Conservation (phyloP, 2,329 filamentous ascomycete genomes). For the Capronia americana region DNA sequence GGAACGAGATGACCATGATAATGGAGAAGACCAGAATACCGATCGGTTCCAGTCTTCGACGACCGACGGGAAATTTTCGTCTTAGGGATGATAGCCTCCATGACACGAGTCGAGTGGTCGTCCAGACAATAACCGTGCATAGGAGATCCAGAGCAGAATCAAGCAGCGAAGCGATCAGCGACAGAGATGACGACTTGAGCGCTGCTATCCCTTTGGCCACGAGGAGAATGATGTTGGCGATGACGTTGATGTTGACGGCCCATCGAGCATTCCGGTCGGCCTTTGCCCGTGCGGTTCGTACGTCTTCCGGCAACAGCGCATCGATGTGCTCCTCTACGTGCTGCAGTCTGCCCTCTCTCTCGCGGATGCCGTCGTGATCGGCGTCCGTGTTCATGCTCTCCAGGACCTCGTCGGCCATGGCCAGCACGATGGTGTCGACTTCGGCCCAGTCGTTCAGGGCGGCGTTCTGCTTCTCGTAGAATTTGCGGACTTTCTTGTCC, state of each 20-base stretch:
- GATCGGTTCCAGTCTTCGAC: slow-evolving; percentile 64
- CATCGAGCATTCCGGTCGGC: slow-evolving; percentile 58
- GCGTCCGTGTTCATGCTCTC: slow-evolving; percentile 66
- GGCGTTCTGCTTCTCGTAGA: slow-evolving; percentile 63
- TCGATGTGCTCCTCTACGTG: slow-evolving; percentile 58
- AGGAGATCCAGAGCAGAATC: slow-evolving; percentile 67
- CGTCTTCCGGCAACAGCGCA: slow-evolving; percentile 62
- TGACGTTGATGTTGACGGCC: slow-evolving; percentile 66
- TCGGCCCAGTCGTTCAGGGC: slow-evolving; percentile 64
- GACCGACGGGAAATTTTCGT: slow-evolving; percentile 64
- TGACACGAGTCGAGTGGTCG: slow-evolving; percentile 63
- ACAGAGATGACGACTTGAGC: slow-evolving; percentile 63
- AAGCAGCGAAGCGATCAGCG: slow-evolving; percentile 66
- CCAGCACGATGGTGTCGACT: slow-evolving; percentile 63
- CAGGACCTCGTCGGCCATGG: slow-evolving; percentile 64
- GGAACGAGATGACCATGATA: slow-evolving; percentile 68
- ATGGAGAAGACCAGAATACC: slow-evolving; percentile 69
- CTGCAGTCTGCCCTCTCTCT: slow-evolving; percentile 60
- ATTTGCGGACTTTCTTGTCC: slow-evolving; percentile 59
- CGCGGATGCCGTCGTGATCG: slow-evolving; percentile 62
- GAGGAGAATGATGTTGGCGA: slow-evolving; percentile 65
- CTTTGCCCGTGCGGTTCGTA: slow-evolving; percentile 56
- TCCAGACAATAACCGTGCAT: slow-evolving; percentile 67
- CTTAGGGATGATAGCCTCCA: slow-evolving; percentile 61
- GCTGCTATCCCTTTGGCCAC: slow-evolving; percentile 63